Base-by-base conservation (phyloP, 2,329 filamentous ascomycete genomes). In the Plectosphaerella sp. region DNA sequence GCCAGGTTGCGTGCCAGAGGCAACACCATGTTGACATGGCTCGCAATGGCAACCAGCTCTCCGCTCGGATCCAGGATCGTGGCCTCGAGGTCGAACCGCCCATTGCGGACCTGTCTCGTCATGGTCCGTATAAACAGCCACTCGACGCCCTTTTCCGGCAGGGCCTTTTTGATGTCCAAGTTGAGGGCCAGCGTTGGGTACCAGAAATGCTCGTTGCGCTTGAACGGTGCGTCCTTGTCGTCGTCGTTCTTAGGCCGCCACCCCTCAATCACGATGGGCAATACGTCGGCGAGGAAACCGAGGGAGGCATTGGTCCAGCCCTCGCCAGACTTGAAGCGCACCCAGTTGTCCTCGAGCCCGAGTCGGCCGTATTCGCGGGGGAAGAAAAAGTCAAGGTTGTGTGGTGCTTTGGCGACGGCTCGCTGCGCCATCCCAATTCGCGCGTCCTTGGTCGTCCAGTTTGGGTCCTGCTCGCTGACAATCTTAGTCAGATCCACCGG, bases 131-230 rank as follows among this genome's bases (percentile, higher is more conserved):
- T 73, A 60, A 86, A 86, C 50, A 95, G 64, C 84, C 87, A 94
- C 64, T 89, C 84, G 1, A 83, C 82, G 0, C 89, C 89, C 42
- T 81, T 79, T 4, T 72, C 69, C 0, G 88, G 88, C 45, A 95
- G 65, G 7, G 76, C 66, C 64, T 87, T 89, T 73, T 93, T 94
- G 39, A 91, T 73, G 56, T 95, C 89, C 20, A 95, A 61, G 64
- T 89, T 91, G 63, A 94, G 69, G 16, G 85, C 72, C 2, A 95
- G 67, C 0, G 89, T 95, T 0, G 88, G 88, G 64, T 89, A 91
- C 89, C 88, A 91, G 59, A 82, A 83, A 6, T 65, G 59, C 9
- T 66, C 63, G 46, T 67, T 58, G 8, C 64, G 51, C 53, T 49
- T 63, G 62, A 65, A 70, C 48, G 61, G 62, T 64, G 69, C 52